phyloP scores from a whole-genome alignment of 2,329 filamentous ascomycete species.

The Penicillium palitans region DNA sequence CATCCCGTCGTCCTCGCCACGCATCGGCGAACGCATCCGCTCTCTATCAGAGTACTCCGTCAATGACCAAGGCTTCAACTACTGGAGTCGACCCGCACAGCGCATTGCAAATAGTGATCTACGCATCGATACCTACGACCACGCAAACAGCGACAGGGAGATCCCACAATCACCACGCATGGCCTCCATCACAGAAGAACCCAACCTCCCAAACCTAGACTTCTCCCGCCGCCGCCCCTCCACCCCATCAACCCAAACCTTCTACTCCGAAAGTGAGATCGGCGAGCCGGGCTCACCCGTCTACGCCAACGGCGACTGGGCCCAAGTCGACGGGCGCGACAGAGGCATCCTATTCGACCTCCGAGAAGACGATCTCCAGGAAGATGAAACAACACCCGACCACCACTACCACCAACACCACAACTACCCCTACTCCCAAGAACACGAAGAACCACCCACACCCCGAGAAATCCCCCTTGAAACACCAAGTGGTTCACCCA shows the following conservation, averaged over 20 bases:
- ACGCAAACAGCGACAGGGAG: constrained; percentile 4
- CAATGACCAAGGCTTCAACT: constrained; percentile 13
- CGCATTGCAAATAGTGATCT: neutral
- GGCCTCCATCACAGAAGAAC: constrained; percentile 10
- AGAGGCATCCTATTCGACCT: constrained; percentile 23
- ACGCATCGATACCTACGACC: neutral
- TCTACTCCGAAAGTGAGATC: constrained; percentile 30
- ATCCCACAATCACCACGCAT: constrained; percentile 17
- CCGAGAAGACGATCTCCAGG: neutral
- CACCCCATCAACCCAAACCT: constrained; percentile 21
- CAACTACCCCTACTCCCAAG: constrained; percentile 4
- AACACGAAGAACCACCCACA: neutral
- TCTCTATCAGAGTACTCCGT: constrained; percentile 26
- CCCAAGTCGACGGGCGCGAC: constrained; percentile 28
- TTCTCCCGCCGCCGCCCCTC: constrained; percentile 12
- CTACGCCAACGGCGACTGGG: constrained; percentile 29
- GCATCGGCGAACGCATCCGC: constrained; percentile 19
- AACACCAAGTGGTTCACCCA: constrained; percentile 5
- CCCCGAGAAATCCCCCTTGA: constrained; percentile 1
- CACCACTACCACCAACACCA: neutral
- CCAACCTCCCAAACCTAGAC: constrained; percentile 6
- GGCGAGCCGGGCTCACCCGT: constrained; percentile 35
- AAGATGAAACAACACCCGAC: neutral
- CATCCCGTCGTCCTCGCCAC: constrained; percentile 23
- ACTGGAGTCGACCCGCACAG: constrained; percentile 12